Base-by-base conservation (phyloP, 1,284 basidiomycete species). In the Cystobasidiaceae sp. region DNA sequence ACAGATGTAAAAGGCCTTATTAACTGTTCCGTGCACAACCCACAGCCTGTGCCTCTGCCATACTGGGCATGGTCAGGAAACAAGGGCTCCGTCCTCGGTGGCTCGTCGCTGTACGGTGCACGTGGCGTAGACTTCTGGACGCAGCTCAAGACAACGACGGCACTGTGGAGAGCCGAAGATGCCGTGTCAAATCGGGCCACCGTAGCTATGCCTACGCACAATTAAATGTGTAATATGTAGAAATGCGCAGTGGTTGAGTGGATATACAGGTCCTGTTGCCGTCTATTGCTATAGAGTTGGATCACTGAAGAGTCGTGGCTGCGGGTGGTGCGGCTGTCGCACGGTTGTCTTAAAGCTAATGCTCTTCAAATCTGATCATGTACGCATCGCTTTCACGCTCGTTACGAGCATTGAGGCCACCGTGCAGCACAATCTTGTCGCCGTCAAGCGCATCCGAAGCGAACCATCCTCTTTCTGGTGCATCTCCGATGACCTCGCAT, bases 21-120 rank as follows among this genome's bases (percentile, higher is more conserved):
- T n/a, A n/a, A n/a, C n/a, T n/a, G 17, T n/a, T 19, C 32, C n/a
- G 27, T 25, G 34, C 28, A 9, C 34, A n/a, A 19, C 23, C 7
- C 39, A 21, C 25, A 51, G 55, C 66, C 66, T 21, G 88, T 92
- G 3, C 90, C 93, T 48, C 81, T 89, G 51, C 88, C 87, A 9
- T 94, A 96, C 90, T 93, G 92, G 78, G 83, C 89, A 23, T 93
- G 90, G 90, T 88, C 86, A 72, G 91, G 90, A 49, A 91, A 90
- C 79, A 93, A 92, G 81, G 90, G 83, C 45, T 90, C 88, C 71
- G 87, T 89, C 71, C 79, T 94, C 67, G 94, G 94, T 30, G 90
- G 93, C 73, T 84, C 90, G 55, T 85, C 86, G 11, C 91, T 96
- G 80, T 94, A 94, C 73, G 92, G 93, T 32, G 88, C 87, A 78